Conservation (phyloP, 225 moss, liverwort and hornwort genomes). For the Sphagnum tenellum region DNA sequence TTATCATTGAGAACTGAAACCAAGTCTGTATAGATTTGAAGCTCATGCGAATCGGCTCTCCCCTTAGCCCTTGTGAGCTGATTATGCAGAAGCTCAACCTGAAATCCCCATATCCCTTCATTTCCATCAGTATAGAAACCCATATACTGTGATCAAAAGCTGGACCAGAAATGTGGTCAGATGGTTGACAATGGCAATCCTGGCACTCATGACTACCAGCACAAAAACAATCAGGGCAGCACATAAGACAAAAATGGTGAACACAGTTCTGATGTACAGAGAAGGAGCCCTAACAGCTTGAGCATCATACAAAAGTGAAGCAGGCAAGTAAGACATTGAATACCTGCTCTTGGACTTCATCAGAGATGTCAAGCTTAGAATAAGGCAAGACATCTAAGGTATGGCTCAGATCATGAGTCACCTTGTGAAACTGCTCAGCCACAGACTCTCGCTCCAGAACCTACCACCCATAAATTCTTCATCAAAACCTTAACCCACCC, state of each 20-base stretch:
- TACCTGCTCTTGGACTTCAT: conserved; percentile 63
- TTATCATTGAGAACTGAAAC: conserved; percentile 13
- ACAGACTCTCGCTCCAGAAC: conserved; percentile 39
- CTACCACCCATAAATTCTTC: conserved; percentile 8
- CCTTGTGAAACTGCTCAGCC: conserved; percentile 24
- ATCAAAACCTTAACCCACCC: background rate
- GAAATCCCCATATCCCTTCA: background rate
- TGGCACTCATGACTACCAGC: background rate
- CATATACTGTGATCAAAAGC: no score
- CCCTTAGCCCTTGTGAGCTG: conserved; percentile 28
- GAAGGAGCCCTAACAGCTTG: no score
- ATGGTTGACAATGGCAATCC: no score
- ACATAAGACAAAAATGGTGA: no score
- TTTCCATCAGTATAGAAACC: no score
- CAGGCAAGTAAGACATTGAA: no score
- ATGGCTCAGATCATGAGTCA: conserved; percentile 32
- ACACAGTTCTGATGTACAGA: no score
- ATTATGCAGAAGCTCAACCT: conserved; percentile 26
- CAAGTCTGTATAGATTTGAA: conserved; percentile 14
- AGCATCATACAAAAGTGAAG: no score
- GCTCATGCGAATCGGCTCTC: conserved; percentile 13
- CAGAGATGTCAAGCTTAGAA: conserved; percentile 33
- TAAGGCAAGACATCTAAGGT: conserved; percentile 35
- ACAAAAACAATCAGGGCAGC: no score
- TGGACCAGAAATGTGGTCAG: no score